Conservation (phyloP, 345 rosid genomes). For the Turnera subulata region DNA sequence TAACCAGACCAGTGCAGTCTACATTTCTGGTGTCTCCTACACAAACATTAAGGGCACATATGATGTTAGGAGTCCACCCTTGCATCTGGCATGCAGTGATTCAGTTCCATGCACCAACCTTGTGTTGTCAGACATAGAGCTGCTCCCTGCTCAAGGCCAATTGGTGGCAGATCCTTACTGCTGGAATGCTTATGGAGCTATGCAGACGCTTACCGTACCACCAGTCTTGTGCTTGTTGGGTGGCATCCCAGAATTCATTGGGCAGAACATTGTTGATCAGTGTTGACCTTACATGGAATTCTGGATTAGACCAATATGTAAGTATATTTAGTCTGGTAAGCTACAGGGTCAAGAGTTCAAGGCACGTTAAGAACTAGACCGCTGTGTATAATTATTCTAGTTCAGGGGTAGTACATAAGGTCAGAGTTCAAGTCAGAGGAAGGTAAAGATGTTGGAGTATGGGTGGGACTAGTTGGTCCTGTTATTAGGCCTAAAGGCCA, state of each 20-base stretch:
- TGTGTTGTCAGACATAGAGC: constrained; percentile 17
- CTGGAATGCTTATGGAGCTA: constrained; percentile 89
- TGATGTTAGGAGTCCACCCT: constrained; percentile 41
- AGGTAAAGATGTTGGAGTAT: too few species aligned
- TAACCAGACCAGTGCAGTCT: constrained; percentile 31
- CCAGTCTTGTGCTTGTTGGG: constrained; percentile 36
- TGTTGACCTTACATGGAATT: constrained; percentile 17
- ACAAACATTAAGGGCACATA: constrained; percentile 32
- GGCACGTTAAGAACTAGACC: too few species aligned
- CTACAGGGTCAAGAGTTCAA: neutral
- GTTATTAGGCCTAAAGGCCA: too few species aligned
- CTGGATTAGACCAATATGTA: constrained; percentile 3
- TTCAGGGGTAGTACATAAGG: too few species aligned
- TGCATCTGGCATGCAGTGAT: constrained; percentile 38
- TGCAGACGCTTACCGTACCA: constrained; percentile 34
- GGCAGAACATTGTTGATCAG: constrained; percentile 18
- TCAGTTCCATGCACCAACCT: constrained; percentile 31
- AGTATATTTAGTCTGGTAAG: neutral
- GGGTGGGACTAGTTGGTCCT: too few species aligned
- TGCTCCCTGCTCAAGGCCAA: constrained; percentile 68
- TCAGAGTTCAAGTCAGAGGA: too few species aligned
- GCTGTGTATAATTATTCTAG: too few species aligned
- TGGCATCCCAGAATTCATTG: constrained; percentile 24
- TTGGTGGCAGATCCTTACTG: constrained; percentile 61
- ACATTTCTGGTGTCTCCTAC: constrained; percentile 22